phyloP scores from a whole-genome alignment of 1,284 basidiomycete species.

The Trametes sp. region DNA sequence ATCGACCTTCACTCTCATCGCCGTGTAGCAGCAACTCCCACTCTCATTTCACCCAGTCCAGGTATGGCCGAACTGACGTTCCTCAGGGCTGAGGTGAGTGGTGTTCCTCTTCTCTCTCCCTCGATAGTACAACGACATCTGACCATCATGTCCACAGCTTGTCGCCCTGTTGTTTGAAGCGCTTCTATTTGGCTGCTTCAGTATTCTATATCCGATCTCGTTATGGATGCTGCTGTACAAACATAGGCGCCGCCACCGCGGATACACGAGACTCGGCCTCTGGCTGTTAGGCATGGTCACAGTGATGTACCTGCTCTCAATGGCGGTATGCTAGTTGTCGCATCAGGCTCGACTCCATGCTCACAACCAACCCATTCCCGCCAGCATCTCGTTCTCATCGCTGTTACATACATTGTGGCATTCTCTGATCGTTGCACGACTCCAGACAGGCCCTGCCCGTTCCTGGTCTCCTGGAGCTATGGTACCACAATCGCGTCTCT shows the following conservation, averaged over 20 bases:
- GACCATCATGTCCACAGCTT: background rate
- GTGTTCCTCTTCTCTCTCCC: too few relatives aligned
- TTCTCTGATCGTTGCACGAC: background rate
- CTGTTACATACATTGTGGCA: background rate
- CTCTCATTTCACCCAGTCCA: too few relatives aligned
- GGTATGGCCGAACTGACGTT: too few relatives aligned
- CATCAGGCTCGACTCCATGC: background rate
- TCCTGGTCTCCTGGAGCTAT: background rate
- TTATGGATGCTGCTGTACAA: slow-evolving; percentile 9
- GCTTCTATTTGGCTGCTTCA: background rate
- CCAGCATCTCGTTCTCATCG: background rate
- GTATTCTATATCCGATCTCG: background rate
- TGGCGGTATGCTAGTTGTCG: background rate
- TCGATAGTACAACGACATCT: too few relatives aligned
- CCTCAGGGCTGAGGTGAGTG: too few relatives aligned
- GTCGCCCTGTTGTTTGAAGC: background rate
- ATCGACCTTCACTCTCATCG: too few relatives aligned
- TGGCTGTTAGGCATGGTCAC: background rate
- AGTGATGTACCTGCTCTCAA: background rate
- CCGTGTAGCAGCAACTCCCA: too few relatives aligned
- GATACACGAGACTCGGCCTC: background rate
- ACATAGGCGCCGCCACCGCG: background rate
- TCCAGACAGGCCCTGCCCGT: background rate
- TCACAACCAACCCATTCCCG: background rate
- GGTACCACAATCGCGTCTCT: background rate